Conservation (phyloP, 176 grass and related monocot genomes). For the Oryza australiensis region DNA sequence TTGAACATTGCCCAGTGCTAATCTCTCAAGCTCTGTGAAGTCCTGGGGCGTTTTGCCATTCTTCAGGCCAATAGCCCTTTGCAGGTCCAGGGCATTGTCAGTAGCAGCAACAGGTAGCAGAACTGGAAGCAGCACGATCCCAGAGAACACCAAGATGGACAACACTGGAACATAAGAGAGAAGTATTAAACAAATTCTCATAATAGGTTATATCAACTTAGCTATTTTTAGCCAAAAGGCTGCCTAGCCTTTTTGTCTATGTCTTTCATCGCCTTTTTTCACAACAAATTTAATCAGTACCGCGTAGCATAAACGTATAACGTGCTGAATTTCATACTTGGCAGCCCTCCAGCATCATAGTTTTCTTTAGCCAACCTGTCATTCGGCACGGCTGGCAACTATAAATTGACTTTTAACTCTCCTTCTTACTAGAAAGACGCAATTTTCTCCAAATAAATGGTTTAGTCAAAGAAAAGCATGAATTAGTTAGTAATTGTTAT, state of each 20-base stretch:
- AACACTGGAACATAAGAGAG: conserved; percentile 57
- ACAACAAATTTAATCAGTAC: background rate
- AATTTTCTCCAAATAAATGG: background rate
- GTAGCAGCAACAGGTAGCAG: conserved; percentile 79
- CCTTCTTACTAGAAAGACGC: background rate
- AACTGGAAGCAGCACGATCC: conserved; percentile 70
- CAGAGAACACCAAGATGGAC: conserved; percentile 71
- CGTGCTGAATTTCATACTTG: background rate
- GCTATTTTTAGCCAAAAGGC: background rate
- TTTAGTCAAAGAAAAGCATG: background rate
- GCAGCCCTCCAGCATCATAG: background rate
- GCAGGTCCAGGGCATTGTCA: conserved; percentile 35
- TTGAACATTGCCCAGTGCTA: conserved; percentile 74
- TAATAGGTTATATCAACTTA: background rate
- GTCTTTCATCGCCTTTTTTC: background rate
- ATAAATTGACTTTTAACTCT: background rate
- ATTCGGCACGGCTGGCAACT: background rate
- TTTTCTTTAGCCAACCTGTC: background rate
- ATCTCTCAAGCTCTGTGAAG: conserved; percentile 55
- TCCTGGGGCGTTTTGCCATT: background rate
- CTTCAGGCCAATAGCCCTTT: background rate
- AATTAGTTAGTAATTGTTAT: background rate
- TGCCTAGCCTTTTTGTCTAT: background rate
- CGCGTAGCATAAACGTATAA: background rate
- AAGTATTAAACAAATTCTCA: background rate